phyloP scores from a whole-genome alignment of 1,284 basidiomycete genomes.

The Porogramme epimiltina region DNA sequence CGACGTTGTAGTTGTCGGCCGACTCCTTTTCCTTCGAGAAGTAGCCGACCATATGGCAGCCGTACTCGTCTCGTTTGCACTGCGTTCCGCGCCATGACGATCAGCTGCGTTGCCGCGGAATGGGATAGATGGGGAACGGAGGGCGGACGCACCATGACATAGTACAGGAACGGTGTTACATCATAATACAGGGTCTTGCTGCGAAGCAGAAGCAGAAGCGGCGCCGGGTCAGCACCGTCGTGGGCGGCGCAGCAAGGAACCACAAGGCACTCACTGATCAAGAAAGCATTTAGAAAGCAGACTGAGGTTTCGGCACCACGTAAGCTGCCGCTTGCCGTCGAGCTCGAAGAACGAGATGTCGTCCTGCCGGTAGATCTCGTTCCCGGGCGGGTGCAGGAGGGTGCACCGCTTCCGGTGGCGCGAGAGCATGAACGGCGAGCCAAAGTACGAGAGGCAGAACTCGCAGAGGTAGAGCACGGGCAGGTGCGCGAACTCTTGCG shows the following conservation, averaged over 20 bases:
- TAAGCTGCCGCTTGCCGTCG: constrained; percentile 93
- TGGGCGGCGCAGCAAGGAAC: constrained; percentile 2
- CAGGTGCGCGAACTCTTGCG: constrained; percentile 95
- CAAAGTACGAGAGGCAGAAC: constrained; percentile 93
- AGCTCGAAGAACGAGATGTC: constrained; percentile 99
- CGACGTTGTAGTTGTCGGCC: constrained; percentile 97
- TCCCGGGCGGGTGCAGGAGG: constrained; percentile 95
- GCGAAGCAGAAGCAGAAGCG: too few relatives aligned
- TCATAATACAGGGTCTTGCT: constrained; percentile 99
- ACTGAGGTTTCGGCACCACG: constrained; percentile 97
- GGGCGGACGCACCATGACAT: constrained; percentile 80
- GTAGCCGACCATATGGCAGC: constrained; percentile 96
- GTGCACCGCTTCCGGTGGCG: constrained; percentile 93
- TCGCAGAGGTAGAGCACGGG: constrained; percentile 98
- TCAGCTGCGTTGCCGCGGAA: constrained; percentile 15
- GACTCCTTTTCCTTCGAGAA: constrained; percentile 99
- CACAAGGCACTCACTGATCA: constrained; percentile 70
- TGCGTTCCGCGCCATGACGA: constrained; percentile 31
- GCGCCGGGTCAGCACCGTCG: constrained; percentile 25
- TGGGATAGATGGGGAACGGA: constrained; percentile 1
- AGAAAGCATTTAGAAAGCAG: constrained; percentile 97
- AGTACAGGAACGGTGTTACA: constrained; percentile 99
- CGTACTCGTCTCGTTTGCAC: constrained; percentile 86
- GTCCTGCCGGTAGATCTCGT: constrained; percentile 98
- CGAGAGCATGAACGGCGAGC: constrained; percentile 83